Evolutionary conservation across 2,329 filamentous ascomycete species (phyloP).

Genomic region (Epicoccum nigrum): DNA sequence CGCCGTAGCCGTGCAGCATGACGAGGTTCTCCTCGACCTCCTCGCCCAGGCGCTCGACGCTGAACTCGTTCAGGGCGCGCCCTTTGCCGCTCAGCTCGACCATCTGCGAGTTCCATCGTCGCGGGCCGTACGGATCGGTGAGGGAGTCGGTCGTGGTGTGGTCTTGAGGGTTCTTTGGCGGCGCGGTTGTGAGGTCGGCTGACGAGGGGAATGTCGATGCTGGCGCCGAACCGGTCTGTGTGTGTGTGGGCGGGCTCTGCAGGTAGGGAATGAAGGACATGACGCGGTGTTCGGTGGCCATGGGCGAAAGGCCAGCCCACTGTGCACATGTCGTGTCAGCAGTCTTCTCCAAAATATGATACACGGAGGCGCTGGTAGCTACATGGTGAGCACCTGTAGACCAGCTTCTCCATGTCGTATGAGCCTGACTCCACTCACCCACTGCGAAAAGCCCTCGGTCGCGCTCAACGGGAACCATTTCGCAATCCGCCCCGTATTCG

Average conservation of each 20-base stretch:
- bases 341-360: not conserved
- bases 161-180: slow-evolving; percentile 37
- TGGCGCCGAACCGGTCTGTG: slow-evolving; percentile 64
- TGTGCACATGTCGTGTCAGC: slow-evolving; percentile 15
- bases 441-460: slow-evolving; percentile 89
- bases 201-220: slow-evolving; percentile 51
- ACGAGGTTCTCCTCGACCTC: slow-evolving; percentile 83
- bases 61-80: slow-evolving; percentile 89
- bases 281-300: slow-evolving; percentile 84
- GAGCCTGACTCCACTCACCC: slow-evolving; percentile 63
- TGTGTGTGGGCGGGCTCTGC: slow-evolving; percentile 71
- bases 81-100: slow-evolving; percentile 85
- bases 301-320: slow-evolving; percentile 84
- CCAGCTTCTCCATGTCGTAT: too few relatives aligned
- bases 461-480: slow-evolving; percentile 84
- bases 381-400: too few relatives aligned
- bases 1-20: slow-evolving; percentile 96
- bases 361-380: too few relatives aligned
- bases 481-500: slow-evolving; percentile 39
- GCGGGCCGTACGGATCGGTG: slow-evolving; percentile 80
- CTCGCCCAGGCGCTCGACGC: slow-evolving; percentile 82
- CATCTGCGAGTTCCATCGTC: slow-evolving; percentile 85
- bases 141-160: slow-evolving; percentile 54
- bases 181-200: slow-evolving; percentile 47
- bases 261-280: slow-evolving; percentile 86